Conservation (phyloP, 495 filamentous ascomycete species). For the Hypoxylon lenormandii region DNA sequence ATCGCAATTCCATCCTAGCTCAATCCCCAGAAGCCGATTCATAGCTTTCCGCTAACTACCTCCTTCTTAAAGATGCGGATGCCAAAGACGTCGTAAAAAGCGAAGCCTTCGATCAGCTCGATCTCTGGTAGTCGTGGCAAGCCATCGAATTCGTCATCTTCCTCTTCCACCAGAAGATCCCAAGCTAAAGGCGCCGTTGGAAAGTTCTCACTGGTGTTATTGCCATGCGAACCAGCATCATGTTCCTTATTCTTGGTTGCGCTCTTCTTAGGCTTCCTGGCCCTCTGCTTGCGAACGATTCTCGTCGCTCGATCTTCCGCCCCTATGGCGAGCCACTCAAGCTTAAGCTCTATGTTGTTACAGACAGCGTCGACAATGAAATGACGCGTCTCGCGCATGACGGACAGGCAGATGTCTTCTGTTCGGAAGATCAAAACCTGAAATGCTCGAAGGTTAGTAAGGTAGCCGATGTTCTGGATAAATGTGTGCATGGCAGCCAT, state of each 20-base stretch:
- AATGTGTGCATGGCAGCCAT: conserved; percentile 63
- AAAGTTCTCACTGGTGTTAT: conserved; percentile 18
- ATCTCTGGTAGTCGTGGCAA: conserved; percentile 40
- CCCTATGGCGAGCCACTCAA: conserved; percentile 67
- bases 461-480: conserved; percentile 62
- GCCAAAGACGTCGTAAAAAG: conserved; percentile 61
- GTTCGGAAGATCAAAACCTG: conserved; percentile 64
- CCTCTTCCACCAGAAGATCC: conserved; percentile 53
- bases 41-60: conserved; percentile 56
- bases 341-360: conserved; percentile 62
- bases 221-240: background rate
- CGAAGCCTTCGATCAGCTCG: conserved; percentile 55
- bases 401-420: conserved; percentile 63
- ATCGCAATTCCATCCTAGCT: background rate
- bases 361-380: conserved; percentile 67
- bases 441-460: conserved; percentile 63
- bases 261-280: conserved; percentile 38
- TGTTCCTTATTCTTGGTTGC: conserved; percentile 52
- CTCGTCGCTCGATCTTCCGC: conserved; percentile 58
- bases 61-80: conserved; percentile 67
- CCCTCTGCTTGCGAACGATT: conserved; percentile 52
- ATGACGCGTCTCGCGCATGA: conserved; percentile 62
- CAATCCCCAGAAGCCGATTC: conserved; percentile 7
- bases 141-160: conserved; percentile 49
- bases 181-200: conserved; percentile 41